A percentile compares a stretch with the other conserved stretches of the same genome.
Conservation (phyloP, 108 stramenopile species). For the Cylindrotheca closterium region DNA sequence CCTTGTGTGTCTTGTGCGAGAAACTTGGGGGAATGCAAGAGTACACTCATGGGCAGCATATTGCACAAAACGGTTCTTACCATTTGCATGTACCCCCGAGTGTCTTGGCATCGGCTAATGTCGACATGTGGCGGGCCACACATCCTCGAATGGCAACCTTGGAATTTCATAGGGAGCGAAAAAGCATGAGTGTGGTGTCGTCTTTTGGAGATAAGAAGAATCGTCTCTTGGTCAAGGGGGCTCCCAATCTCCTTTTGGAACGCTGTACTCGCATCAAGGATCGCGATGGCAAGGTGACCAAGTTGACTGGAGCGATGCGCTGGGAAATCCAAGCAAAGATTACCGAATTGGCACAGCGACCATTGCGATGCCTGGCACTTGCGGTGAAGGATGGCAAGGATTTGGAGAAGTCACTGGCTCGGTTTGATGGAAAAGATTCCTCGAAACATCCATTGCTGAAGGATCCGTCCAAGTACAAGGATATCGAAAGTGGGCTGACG, state of each 20-base stretch:
- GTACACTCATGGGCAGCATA: neutral
- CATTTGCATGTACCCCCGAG: slow-evolving; percentile 35
- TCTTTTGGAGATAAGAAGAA: slow-evolving; percentile 37
- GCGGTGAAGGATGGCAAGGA: slow-evolving; percentile 82
- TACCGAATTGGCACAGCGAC: slow-evolving; percentile 81
- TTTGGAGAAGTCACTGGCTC: slow-evolving; percentile 53
- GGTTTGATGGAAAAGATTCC: slow-evolving; percentile 42
- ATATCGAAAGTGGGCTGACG: slow-evolving; percentile 92
- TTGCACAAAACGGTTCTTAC: slow-evolving; percentile 11
- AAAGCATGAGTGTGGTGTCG: slow-evolving; percentile 44
- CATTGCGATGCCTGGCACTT: slow-evolving; percentile 92
- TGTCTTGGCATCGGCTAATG: slow-evolving; percentile 65
- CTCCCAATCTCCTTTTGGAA: slow-evolving; percentile 90
- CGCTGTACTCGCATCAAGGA: slow-evolving; percentile 89
- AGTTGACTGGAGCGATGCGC: slow-evolving; percentile 64
- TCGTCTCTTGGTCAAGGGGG: slow-evolving; percentile 95
- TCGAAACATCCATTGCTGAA: slow-evolving; percentile 62
- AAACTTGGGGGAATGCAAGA: slow-evolving; percentile 66
- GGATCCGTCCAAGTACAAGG: slow-evolving; percentile 75
- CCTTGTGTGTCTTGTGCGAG: slow-evolving; percentile 90
- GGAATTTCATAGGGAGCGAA: slow-evolving; percentile 91
- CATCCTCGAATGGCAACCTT: slow-evolving; percentile 86
- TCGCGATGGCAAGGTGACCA: slow-evolving; percentile 79
- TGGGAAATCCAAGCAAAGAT: slow-evolving; percentile 66
- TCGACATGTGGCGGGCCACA: slow-evolving; percentile 54